These are phyloP conservation scores for Fusarium sp. DNA, from an alignment of 2,329 filamentous ascomycete species.

Conservation along the genomic window DNA sequence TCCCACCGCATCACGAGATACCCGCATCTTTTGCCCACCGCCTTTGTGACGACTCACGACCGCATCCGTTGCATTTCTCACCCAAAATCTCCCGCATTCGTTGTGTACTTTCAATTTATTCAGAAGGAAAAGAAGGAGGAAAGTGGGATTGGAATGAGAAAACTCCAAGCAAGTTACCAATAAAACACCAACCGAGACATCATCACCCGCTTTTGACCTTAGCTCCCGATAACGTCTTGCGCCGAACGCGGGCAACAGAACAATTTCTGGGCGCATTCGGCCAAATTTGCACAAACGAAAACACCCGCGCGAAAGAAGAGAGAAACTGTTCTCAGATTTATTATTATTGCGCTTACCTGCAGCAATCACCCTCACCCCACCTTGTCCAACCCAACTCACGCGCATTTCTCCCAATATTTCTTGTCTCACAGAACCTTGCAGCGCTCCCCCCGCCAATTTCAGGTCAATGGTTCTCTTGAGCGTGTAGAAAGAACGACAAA, in stretches of 20 bases:
- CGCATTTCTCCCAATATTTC: slow-evolving; percentile 17
- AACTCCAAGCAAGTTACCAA: slow-evolving; percentile 9
- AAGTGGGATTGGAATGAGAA: slow-evolving; percentile 6
- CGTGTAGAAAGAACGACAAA: background rate
- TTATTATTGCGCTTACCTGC: slow-evolving; percentile 28
- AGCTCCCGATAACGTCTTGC: slow-evolving; percentile 9
- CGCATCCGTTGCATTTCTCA: slow-evolving; percentile 23
- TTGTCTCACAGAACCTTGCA: slow-evolving; percentile 24
- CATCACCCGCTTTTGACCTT: slow-evolving; percentile 6
- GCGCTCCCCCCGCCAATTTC: background rate
- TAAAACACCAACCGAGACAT: slow-evolving; percentile 27
- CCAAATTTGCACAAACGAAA: slow-evolving; percentile 12
- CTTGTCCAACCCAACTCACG: slow-evolving; percentile 25
- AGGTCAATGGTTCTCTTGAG: slow-evolving; percentile 27
- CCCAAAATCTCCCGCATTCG: slow-evolving; percentile 1
- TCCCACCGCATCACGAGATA: slow-evolving; percentile 35
- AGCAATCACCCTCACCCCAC: slow-evolving; percentile 29
- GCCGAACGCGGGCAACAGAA: slow-evolving; percentile 13
- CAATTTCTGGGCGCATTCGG: slow-evolving; percentile 16
- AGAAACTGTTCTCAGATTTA: slow-evolving; percentile 10
- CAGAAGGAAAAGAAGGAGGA: slow-evolving; percentile 34
- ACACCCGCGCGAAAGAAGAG: slow-evolving; percentile 8
- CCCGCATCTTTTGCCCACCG: slow-evolving; percentile 29
- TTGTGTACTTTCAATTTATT: background rate
- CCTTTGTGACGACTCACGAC: slow-evolving; percentile 26